Base-by-base conservation (phyloP, 805 yeast genomes). In the Pichia nakasei region DNA sequence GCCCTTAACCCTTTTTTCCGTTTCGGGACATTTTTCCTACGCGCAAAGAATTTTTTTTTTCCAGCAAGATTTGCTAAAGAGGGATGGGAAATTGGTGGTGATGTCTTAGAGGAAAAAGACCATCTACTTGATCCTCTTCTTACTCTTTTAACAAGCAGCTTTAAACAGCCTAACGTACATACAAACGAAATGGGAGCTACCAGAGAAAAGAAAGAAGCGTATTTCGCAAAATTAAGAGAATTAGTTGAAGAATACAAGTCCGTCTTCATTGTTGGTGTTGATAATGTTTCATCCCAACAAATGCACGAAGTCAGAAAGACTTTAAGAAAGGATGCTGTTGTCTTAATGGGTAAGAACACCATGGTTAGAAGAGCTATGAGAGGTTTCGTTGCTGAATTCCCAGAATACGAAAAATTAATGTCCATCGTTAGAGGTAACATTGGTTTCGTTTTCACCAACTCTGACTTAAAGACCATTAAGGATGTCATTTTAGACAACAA, bases 261-360 rank as follows among this genome's bases (percentile, higher is more conserved):
- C 60, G 79, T 91, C 80, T 93, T 93, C 91, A 72, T 93, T 61
- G 97, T 93, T 68, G 97, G 97, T 75, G 97, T 93, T 63, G 99
- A 93, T 79, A 93, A 93, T 80, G 99, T 93, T 69, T 86, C 97
- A 58, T 93, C 99, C 61, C 98, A 93, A 80, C 98, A 93, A 78
- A 89, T 93, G 96, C 99, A 93, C 78, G 95, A 93, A 81, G 80
- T 88, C 78, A 88, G 99, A 85, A 88, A 85, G 80, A 73, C 87
- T 57, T 82, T 93, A 66, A 88, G 99, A 78, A 85, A 87, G 59
- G 84, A 80, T 51, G 98, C 93, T 66, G 93, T 85, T 60, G 89
- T 93, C 59, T 77, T 93, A 66, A 93, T 93, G 98, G 99, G 99
- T 79, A 93, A 93, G 85, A 93, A 93, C 96, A 93, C 99, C 81